Conservation (phyloP, 306 rosid genomes). For the Ormosia emarginata region DNA sequence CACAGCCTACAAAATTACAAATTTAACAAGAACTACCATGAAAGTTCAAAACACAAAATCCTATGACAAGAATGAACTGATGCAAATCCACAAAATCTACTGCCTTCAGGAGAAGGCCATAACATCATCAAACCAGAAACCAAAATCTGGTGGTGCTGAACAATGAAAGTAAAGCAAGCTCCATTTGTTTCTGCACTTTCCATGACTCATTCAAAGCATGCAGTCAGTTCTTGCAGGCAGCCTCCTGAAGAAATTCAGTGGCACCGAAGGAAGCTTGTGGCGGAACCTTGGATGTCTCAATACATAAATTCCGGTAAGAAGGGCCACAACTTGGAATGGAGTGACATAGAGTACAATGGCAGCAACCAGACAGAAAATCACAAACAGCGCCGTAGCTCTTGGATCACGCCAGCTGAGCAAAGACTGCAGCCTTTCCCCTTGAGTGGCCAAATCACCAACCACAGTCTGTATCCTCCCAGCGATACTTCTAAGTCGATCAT, state of each 20-base stretch:
- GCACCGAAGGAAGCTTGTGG: conserved; percentile 96
- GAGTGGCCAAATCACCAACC: conserved; percentile 95
- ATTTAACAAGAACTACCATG: conserved; percentile 30
- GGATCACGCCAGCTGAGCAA: conserved; percentile 99
- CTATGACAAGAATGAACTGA: conserved; percentile 42
- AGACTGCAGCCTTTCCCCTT: conserved; percentile 96
- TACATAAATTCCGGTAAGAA: conserved; percentile 76
- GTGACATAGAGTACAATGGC: conserved; percentile 89
- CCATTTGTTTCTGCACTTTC: conserved; percentile 32
- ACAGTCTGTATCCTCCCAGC: conserved; percentile 96
- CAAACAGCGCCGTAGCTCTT: conserved; percentile 88
- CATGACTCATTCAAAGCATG: conserved; percentile 65
- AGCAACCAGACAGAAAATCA: conserved; percentile 83
- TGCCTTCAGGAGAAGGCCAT: conserved; percentile 34
- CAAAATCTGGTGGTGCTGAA: conserved; percentile 30
- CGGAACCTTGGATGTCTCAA: conserved; percentile 96
- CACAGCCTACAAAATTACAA: conserved; percentile 67
- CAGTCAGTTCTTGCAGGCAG: conserved; percentile 95
- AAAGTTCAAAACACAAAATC: conserved; percentile 33
- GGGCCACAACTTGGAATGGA: conserved; percentile 94
- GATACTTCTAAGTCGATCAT: conserved; percentile 86
- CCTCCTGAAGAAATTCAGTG: conserved; percentile 95
- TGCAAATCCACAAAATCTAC: conserved; percentile 40
- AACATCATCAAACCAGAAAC: conserved; percentile 32
- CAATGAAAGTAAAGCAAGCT: conserved; percentile 28